Conservation (phyloP, 139 green algal genomes). For the Auxenochlorella pyrenoidosa region DNA sequence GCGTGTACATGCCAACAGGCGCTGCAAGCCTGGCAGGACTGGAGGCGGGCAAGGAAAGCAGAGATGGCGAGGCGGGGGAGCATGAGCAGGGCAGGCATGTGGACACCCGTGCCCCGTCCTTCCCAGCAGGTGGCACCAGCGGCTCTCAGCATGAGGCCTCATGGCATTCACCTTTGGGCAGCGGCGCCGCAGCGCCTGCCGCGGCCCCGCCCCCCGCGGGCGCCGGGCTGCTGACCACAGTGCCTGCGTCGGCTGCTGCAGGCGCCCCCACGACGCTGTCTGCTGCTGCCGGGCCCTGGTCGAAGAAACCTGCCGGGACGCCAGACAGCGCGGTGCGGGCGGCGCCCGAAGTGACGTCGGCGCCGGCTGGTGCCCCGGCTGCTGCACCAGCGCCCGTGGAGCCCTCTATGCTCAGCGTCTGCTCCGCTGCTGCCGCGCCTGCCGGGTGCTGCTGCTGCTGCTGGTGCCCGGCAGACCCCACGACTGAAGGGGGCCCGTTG, state of each 20-base stretch:
- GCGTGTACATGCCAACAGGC: too few species aligned
- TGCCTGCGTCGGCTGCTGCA: neutral
- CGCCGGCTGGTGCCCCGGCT: constrained; percentile 3
- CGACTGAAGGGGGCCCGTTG: neutral
- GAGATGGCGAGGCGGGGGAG: neutral
- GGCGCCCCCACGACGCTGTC: neutral
- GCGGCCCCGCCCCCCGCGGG: neutral
- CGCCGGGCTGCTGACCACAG: constrained; percentile 9
- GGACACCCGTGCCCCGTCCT: too few species aligned
- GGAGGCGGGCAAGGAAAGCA: too few species aligned
- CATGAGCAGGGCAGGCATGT: neutral
- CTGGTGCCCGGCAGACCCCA: neutral
- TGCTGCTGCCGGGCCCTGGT: neutral
- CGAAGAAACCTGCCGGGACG: constrained; percentile 31
- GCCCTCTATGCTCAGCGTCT: constrained; percentile 14
- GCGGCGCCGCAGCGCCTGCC: neutral
- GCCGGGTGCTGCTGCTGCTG: neutral
- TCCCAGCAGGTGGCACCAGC: too few species aligned
- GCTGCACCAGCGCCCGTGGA: constrained; percentile 27
- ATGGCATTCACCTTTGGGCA: constrained; percentile 19
- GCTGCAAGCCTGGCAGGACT: too few species aligned
- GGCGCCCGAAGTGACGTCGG: constrained; percentile 8
- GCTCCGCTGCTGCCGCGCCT: neutral
- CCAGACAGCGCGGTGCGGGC: neutral
- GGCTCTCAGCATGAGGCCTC: too few species aligned